phyloP scores from a whole-genome alignment of 2,329 filamentous ascomycete species.

The Aspergillus sp. region DNA sequence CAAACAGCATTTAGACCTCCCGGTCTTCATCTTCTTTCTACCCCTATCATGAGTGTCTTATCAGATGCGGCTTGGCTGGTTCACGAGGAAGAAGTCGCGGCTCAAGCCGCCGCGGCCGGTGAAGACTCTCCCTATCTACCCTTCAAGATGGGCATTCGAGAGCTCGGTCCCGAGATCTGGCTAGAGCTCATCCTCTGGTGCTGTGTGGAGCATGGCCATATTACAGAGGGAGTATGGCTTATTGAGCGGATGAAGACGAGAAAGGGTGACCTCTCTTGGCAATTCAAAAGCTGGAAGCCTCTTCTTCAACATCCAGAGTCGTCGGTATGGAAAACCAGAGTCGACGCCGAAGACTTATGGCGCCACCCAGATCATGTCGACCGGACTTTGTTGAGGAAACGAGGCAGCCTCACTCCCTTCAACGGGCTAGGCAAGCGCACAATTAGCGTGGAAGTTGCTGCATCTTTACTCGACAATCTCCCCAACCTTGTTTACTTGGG shows the following conservation, averaged over 20 bases:
- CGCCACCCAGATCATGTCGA: conserved; percentile 25
- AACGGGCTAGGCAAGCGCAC: conserved; percentile 46
- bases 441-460: conserved; percentile 59
- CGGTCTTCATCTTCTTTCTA: conserved; percentile 43
- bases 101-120: conserved; percentile 35
- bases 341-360: conserved; percentile 37
- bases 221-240: conserved; percentile 41
- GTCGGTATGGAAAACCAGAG: conserved; percentile 32
- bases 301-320: conserved; percentile 25
- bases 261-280: conserved; percentile 34
- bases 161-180: conserved; percentile 49
- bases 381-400: conserved; percentile 13
- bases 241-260: conserved; percentile 32
- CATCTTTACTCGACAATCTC: conserved; percentile 54
- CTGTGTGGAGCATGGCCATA: conserved; percentile 48
- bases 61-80: conserved; percentile 48
- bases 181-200: conserved; percentile 52
- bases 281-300: conserved; percentile 40
- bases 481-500: conserved; percentile 47
- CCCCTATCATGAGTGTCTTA: conserved; percentile 46
- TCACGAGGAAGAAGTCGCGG: conserved; percentile 38
- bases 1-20: conserved; percentile 40
- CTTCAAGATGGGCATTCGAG: conserved; percentile 41
- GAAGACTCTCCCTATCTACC: conserved; percentile 38
- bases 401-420: conserved; percentile 26